A percentile compares a stretch with the other conserved stretches of the same genome.
These are phyloP conservation scores for Calonectria hawksworthii DNA, from an alignment of 2,329 filamentous ascomycete genomes.

Conservation along the genomic window DNA sequence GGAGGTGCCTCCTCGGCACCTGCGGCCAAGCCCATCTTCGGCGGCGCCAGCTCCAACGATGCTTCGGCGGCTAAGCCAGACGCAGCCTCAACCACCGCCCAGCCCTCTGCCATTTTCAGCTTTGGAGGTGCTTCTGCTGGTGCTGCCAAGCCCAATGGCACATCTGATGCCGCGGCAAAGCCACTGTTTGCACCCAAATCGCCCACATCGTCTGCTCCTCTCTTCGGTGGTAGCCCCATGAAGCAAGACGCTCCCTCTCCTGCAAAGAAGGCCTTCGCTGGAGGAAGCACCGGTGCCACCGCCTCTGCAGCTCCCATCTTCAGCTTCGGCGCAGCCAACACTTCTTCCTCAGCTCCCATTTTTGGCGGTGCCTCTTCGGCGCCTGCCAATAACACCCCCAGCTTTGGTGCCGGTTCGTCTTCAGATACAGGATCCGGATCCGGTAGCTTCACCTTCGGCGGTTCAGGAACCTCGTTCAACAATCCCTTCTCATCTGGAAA, in stretches of 20 bases:
- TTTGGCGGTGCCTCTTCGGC: constrained; percentile 51
- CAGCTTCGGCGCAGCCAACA: constrained; percentile 50
- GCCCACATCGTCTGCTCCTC: constrained; percentile 45
- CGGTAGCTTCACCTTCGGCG: constrained; percentile 50
- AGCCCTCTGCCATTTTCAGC: constrained; percentile 47
- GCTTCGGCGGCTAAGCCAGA: constrained; percentile 41
- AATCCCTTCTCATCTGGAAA: constrained; percentile 56
- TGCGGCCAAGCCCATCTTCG: constrained; percentile 48
- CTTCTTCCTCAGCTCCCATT: constrained; percentile 40
- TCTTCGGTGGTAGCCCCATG: constrained; percentile 60
- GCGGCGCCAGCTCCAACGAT: constrained; percentile 35
- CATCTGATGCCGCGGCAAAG: constrained; percentile 48
- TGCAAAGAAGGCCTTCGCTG: constrained; percentile 52
- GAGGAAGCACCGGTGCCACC: constrained; percentile 37
- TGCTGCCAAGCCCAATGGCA: constrained; percentile 46
- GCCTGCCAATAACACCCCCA: constrained; percentile 47
- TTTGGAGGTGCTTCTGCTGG: constrained; percentile 49
- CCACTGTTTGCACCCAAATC: constrained; percentile 57
- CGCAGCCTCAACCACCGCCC: constrained; percentile 33
- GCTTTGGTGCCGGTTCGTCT: constrained; percentile 53
- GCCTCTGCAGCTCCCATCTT: constrained; percentile 50
- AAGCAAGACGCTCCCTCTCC: constrained; percentile 58
- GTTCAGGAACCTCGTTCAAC: constrained; percentile 50
- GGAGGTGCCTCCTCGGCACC: constrained; percentile 43
- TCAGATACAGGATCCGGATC: constrained; percentile 42